Evolutionary conservation across 1,284 basidiomycete genomes (phyloP).

Genomic region (Ceraceosorus guamensis): DNA sequence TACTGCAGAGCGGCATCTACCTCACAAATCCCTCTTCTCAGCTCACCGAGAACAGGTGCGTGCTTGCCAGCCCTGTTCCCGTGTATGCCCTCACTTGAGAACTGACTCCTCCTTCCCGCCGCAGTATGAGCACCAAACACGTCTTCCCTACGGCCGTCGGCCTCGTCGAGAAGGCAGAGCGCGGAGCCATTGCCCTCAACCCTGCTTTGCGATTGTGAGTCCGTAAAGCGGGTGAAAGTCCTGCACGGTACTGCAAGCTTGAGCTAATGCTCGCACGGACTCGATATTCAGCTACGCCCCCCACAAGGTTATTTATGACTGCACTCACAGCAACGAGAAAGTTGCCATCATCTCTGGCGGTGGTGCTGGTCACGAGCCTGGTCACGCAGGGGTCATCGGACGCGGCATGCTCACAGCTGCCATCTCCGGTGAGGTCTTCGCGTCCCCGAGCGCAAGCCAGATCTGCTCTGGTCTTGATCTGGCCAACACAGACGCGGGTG

Average conservation of each 20-base stretch:
- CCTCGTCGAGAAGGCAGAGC: constrained; percentile 43
- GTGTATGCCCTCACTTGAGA: too few relatives aligned
- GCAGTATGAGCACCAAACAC: constrained; percentile 49
- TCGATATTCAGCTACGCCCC: constrained; percentile 25
- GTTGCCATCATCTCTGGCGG: constrained; percentile 52
- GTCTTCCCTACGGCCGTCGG: constrained; percentile 41
- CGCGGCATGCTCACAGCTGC: constrained; percentile 50
- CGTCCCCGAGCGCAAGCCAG: constrained; percentile 53
- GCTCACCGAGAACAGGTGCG: too few relatives aligned
- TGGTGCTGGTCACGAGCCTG: constrained; percentile 53
- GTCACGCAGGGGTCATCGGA: constrained; percentile 49
- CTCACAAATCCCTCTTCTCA: too few relatives aligned
- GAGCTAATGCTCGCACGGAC: not conserved
- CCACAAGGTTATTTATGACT: constrained; percentile 46
- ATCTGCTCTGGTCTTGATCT: constrained; percentile 51
- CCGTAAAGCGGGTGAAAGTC: too few relatives aligned
- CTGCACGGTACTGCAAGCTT: constrained; percentile 1
- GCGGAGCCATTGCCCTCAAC: constrained; percentile 41
- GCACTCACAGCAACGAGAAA: constrained; percentile 47
- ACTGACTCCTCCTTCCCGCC: too few relatives aligned
- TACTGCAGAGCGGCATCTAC: too few relatives aligned
- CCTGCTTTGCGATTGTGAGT: constrained; percentile 42
- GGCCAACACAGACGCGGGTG: constrained; percentile 48
- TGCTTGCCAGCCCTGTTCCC: too few relatives aligned
- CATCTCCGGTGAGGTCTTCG: constrained; percentile 54